These are phyloP conservation scores for Amylocystis lapponica DNA, from an alignment of 768 basidiomycete species.

Conservation along the genomic window DNA sequence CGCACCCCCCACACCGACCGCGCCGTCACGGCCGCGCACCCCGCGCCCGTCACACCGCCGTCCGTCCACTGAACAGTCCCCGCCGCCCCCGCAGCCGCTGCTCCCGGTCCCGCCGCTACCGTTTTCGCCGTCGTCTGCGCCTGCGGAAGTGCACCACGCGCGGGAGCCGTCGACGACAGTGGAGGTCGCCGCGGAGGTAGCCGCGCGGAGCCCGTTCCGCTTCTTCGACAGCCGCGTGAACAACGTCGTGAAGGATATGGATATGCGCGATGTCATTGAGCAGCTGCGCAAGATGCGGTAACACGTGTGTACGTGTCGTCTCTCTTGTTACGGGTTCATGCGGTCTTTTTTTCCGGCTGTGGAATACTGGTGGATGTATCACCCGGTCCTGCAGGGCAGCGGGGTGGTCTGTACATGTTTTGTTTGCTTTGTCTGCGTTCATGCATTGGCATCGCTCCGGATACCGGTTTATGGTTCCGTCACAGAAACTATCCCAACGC, in stretches of 20 bases:
- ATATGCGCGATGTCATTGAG: conserved; percentile 38
- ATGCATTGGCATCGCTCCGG: too few species aligned
- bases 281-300: conserved; percentile 38
- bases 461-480: too few species aligned
- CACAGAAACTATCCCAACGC: too few species aligned
- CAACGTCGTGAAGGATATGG: conserved; percentile 26
- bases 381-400: too few species aligned
- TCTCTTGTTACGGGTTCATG: not conserved
- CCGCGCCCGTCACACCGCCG: conserved; percentile 4
- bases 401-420: too few species aligned
- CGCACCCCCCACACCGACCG: not conserved
- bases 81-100: not conserved
- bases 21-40: not conserved
- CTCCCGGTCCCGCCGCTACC: not conserved
- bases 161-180: conserved; percentile 13
- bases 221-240: conserved; percentile 36
- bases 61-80: not conserved
- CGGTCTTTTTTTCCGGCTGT: not conserved
- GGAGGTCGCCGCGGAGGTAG: conserved; percentile 13
- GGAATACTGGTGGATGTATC: too few species aligned
- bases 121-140: not conserved
- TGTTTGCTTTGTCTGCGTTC: too few species aligned
- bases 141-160: not conserved
- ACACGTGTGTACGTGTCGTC: not conserved
- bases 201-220: conserved; percentile 7